Conservation (phyloP, 108 stramenopile genomes). For the Cyclotella cryptica region DNA sequence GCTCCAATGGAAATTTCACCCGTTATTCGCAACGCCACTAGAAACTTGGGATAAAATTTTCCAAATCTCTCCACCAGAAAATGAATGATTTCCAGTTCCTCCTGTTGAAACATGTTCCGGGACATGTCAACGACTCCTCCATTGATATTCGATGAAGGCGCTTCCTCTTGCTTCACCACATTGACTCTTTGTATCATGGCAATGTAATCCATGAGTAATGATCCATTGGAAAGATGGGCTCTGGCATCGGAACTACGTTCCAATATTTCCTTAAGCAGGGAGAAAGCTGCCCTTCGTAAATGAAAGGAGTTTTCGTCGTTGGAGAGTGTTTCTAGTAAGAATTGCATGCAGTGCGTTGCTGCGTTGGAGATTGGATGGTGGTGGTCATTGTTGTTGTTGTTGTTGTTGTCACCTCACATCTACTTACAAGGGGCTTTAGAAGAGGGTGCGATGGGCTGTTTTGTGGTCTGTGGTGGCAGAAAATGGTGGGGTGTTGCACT, state of each 20-base stretch:
- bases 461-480: too few relatives aligned
- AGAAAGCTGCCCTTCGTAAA: slow-evolving; percentile 42
- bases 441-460: too few relatives aligned
- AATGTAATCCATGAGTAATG: slow-evolving; percentile 24
- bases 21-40: slow-evolving; percentile 45
- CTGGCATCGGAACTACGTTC: slow-evolving; percentile 38
- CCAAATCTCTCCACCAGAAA: slow-evolving; percentile 33
- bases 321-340: slow-evolving; percentile 37
- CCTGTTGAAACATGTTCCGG: slow-evolving; percentile 34
- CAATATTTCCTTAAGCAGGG: slow-evolving; percentile 25
- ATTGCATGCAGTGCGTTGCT: slow-evolving; percentile 29
- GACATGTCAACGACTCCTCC: too few relatives aligned
- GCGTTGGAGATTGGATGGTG: slow-evolving; percentile 7
- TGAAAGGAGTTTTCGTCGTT: slow-evolving; percentile 39
- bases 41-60: slow-evolving; percentile 31
- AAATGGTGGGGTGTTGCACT: too few relatives aligned
- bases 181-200: slow-evolving; percentile 11
- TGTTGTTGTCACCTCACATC: too few relatives aligned
- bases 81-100: slow-evolving; percentile 40
- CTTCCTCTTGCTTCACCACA: slow-evolving; percentile 4
- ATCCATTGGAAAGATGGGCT: slow-evolving; percentile 25
- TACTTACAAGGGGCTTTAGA: too few relatives aligned
- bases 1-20: slow-evolving; percentile 17
- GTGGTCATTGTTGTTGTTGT: too few relatives aligned
- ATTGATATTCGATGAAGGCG: too few relatives aligned